Evolutionary conservation across 1,284 basidiomycete genomes (phyloP), one percentile per base, ranked within the genome.

Genomic region (Cryptococcus wingfieldii): DNA sequence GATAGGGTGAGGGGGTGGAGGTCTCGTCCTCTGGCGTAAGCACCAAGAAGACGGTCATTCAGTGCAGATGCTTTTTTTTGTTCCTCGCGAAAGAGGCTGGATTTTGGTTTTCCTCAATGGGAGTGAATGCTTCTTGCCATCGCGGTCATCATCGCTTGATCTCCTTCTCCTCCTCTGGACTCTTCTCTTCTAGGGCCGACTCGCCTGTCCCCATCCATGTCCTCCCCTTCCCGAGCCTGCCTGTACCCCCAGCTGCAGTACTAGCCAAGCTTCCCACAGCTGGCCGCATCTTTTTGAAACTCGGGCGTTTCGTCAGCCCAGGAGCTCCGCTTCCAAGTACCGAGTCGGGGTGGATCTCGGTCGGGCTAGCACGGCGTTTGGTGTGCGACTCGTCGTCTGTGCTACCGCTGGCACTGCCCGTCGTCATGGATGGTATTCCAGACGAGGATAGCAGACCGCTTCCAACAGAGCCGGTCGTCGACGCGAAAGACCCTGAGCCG

Each of bases 101-200:
- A 8, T 34, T 34, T 34, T 34, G 23, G 23, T 34, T 34, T 8
- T 7, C 10, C 6, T 34, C 31, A 8, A 8, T 34, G 6, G 31
- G 10, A 8, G 31, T 34, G 10, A 34, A 34, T 34, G 31, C 31
- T 34, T 10, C 31, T 34, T 5, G 2, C 31, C 31, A 34, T 5
- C 31, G 10, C 31, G 70, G 82, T 96, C 45, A 79, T 95, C 48
- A 87, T 96, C 38, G 92, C 94, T 70, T 83, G 85, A 68, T 66
- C 88, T 86, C 71, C 86, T 82, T 38, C 45, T 14, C 45, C 39
- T 14, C 45, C 49, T 23, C 44, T 85, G 66, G 83, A 84, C 6
- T 34, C 31, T 34, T 10, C 31, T 34, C 31, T 34, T 34, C 31
- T 34, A 34, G 31, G 6, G 31, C 31, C 31, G 31, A 34, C 10